Conservation (phyloP, 371 early-diverging fungal species). For the Capillidium heterosporum region DNA sequence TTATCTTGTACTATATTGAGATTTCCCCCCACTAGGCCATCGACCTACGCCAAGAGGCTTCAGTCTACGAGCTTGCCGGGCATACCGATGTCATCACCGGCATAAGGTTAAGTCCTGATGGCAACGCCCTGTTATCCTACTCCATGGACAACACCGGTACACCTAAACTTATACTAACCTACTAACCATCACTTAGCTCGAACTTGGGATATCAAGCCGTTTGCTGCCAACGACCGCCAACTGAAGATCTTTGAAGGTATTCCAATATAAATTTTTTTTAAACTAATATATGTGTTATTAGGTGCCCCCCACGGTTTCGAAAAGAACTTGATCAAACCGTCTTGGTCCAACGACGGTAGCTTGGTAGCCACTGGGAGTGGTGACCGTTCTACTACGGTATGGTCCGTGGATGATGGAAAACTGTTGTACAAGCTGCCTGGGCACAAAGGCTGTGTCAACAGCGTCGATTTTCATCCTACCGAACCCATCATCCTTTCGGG, state of each 20-base stretch:
- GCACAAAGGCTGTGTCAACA: slow-evolving; percentile 90
- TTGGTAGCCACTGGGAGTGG: slow-evolving; percentile 81
- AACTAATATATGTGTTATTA: slow-evolving; percentile 12
- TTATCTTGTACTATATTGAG: background rate
- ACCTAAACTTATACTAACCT: background rate
- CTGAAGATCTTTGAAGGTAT: slow-evolving; percentile 45
- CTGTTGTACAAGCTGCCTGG: slow-evolving; percentile 90
- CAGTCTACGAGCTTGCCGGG: slow-evolving; percentile 48
- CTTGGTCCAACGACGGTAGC: slow-evolving; percentile 78
- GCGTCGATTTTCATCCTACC: slow-evolving; percentile 88
- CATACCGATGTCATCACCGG: slow-evolving; percentile 88
- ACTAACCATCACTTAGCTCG: slow-evolving; percentile 36
- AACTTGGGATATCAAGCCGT: slow-evolving; percentile 88
- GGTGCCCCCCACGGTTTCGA: slow-evolving; percentile 91
- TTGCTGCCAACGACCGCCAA: slow-evolving; percentile 44
- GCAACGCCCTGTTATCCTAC: slow-evolving; percentile 58
- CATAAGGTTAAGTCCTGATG: slow-evolving; percentile 63
- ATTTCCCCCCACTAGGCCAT: slow-evolving; percentile 26
- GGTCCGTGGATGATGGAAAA: slow-evolving; percentile 72
- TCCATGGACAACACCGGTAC: slow-evolving; percentile 82
- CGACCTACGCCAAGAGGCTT: slow-evolving; percentile 63
- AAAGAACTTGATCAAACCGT: slow-evolving; percentile 74
- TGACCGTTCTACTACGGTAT: slow-evolving; percentile 86
- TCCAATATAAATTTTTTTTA: background rate
- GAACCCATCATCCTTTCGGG: slow-evolving; percentile 74